phyloP scores from a whole-genome alignment of 1,139 yeast species.

The Barnettozyma hawaiiensis region DNA sequence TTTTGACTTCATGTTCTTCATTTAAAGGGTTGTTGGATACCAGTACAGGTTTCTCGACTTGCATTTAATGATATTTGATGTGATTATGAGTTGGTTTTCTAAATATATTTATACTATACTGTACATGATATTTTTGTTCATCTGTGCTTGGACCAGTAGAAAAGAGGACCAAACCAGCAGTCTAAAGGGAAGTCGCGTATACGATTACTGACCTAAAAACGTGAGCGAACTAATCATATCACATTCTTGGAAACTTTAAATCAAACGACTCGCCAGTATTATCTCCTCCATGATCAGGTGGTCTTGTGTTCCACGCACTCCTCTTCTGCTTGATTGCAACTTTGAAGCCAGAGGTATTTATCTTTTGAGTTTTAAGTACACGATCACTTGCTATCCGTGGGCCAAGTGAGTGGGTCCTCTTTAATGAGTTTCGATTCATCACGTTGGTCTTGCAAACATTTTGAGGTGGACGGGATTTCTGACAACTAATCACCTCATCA shows the following conservation, averaged over 20 bases:
- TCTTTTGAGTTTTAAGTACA: slow-evolving; percentile 5
- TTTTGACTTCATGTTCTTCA: background rate
- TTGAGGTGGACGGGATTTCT: background rate
- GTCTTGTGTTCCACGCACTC: background rate
- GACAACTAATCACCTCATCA: background rate
- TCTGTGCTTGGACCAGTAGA: too few relatives aligned
- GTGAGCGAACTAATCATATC: background rate
- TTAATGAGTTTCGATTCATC: background rate
- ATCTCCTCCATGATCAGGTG: background rate
- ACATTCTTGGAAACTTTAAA: slow-evolving; percentile 13
- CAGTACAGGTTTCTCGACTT: background rate
- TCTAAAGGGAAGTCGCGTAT: too few relatives aligned
- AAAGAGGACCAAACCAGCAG: background rate
- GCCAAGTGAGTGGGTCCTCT: slow-evolving; percentile 6
- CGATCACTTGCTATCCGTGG: slow-evolving; percentile 7
- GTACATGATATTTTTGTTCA: background rate
- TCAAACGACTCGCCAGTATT: slow-evolving; percentile 4
- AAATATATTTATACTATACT: background rate
- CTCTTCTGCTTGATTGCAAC: background rate
- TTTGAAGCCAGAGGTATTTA: slow-evolving; percentile 7
- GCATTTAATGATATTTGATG: background rate
- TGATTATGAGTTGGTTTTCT: background rate
- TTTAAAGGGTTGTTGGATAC: background rate
- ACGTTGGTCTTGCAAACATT: background rate
- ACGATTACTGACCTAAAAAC: too few relatives aligned